Evolutionary conservation across 768 basidiomycete species (phyloP).

Genomic region (Suillus paluster): DNA sequence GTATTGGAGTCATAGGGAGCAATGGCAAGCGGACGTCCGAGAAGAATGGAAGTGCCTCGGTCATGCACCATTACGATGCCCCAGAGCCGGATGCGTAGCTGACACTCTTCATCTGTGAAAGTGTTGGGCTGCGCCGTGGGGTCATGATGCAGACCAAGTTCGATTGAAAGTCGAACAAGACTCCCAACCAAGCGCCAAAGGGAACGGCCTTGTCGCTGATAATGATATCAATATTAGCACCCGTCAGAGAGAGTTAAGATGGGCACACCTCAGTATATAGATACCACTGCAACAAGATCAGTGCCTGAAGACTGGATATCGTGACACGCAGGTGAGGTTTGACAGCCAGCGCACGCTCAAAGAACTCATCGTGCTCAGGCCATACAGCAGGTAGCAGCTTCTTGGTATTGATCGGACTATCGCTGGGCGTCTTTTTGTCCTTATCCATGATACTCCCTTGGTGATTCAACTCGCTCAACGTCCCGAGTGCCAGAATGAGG

Average conservation of each 20-base stretch:
- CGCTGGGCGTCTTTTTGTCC: conserved; percentile 39
- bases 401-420: conserved; percentile 49
- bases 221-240: conserved; percentile 13
- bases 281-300: conserved; percentile 88
- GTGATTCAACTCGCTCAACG: conserved; percentile 81
- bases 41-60: conserved; percentile 84
- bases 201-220: conserved; percentile 84
- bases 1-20: conserved; percentile 84
- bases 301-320: conserved; percentile 79
- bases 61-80: conserved; percentile 85
- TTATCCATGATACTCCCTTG: conserved; percentile 59
- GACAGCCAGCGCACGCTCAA: conserved; percentile 74
- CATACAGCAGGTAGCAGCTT: conserved; percentile 63
- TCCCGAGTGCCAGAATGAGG: conserved; percentile 78
- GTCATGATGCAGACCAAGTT: conserved; percentile 87
- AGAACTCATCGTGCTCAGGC: conserved; percentile 87
- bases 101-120: conserved; percentile 79
- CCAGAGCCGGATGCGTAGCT: conserved; percentile 83
- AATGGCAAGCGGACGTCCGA: conserved; percentile 85
- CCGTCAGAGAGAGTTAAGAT: not conserved
- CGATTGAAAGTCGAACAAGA: conserved; percentile 79
- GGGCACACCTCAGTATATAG: conserved; percentile 79
- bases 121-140: conserved; percentile 63
- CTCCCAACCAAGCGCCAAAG: conserved; percentile 89
- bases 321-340: conserved; percentile 87